Evolutionary conservation across 148 eudicot species (phyloP).

Genomic region (Chenopodium formosanum): DNA sequence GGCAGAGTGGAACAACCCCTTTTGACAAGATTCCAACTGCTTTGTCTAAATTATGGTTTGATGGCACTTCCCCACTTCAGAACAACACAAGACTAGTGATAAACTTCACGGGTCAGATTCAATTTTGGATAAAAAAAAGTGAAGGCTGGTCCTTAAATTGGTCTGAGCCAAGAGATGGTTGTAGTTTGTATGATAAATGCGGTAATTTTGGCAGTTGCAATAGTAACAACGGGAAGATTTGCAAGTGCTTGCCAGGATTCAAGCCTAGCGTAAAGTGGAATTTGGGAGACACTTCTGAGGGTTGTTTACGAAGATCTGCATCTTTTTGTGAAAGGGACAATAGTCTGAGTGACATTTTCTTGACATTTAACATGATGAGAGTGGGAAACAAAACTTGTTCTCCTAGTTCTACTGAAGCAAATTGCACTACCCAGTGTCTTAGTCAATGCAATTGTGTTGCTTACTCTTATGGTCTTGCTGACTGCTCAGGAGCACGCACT

Average conservation of each 20-base stretch:
- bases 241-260: slow-evolving; percentile 32
- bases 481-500: background rate
- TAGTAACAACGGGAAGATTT: slow-evolving; percentile 8
- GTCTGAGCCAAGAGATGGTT: slow-evolving; percentile 25
- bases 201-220: slow-evolving; percentile 22
- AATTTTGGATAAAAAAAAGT: slow-evolving; percentile 18
- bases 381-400: background rate
- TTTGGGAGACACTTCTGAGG: slow-evolving; percentile 1
- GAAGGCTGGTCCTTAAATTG: slow-evolving; percentile 19
- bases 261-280: background rate
- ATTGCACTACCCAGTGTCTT: background rate
- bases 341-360: background rate
- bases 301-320: slow-evolving; percentile 13
- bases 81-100: slow-evolving; percentile 16
- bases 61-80: no score
- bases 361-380: background rate
- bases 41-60: background rate
- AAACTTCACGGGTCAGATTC: slow-evolving; percentile 35
- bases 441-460: background rate
- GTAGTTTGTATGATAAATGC: slow-evolving; percentile 11
- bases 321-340: background rate
- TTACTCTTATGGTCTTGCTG: slow-evolving; percentile 15
- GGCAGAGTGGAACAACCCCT: slow-evolving; percentile 18
- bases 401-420: background rate
- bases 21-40: background rate